Evolutionary conservation across 495 filamentous ascomycete species (phyloP).

Genomic region (Neurospora sp.): DNA sequence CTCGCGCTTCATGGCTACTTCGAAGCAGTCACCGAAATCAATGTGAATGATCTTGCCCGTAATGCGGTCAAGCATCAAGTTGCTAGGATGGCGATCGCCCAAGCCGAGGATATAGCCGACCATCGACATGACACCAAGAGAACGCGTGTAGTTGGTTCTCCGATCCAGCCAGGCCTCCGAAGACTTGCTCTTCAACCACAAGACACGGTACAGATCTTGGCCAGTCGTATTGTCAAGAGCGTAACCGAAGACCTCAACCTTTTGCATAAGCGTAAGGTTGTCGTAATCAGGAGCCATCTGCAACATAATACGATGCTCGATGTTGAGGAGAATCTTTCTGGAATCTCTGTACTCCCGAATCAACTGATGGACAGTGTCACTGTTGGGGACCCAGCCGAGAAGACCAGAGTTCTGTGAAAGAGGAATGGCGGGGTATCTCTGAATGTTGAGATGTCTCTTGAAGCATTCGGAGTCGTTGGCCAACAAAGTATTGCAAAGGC

Average conservation of each 20-base stretch:
- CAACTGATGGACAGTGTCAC: conserved; percentile 88
- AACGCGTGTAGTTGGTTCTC: conserved; percentile 94
- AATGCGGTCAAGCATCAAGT: conserved; percentile 89
- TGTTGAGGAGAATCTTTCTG: conserved; percentile 93
- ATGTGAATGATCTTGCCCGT: conserved; percentile 97
- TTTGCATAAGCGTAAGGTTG: conserved; percentile 97
- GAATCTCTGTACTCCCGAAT: conserved; percentile 97
- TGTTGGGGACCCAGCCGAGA: conserved; percentile 95
- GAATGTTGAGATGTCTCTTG: conserved; percentile 92
- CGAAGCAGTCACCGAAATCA: conserved; percentile 98
- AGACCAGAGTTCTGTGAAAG: conserved; percentile 93
- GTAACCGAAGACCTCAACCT: conserved; percentile 98
- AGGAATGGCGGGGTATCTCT: conserved; percentile 88
- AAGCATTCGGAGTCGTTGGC: conserved; percentile 88
- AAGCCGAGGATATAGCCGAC: conserved; percentile 97
- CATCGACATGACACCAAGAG: conserved; percentile 99
- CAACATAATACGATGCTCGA: conserved; percentile 98
- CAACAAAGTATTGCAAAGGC: conserved; percentile 87
- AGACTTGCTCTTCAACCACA: conserved; percentile 97
- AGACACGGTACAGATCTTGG: conserved; percentile 92
- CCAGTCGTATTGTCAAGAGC: conserved; percentile 98
- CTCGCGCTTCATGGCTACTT: conserved; percentile 98
- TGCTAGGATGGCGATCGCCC: conserved; percentile 92
- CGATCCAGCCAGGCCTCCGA: conserved; percentile 96
- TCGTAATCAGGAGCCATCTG: conserved; percentile 99